Base-by-base conservation (phyloP, 2,329 filamentous ascomycete genomes). In the Fusarium hostae region DNA sequence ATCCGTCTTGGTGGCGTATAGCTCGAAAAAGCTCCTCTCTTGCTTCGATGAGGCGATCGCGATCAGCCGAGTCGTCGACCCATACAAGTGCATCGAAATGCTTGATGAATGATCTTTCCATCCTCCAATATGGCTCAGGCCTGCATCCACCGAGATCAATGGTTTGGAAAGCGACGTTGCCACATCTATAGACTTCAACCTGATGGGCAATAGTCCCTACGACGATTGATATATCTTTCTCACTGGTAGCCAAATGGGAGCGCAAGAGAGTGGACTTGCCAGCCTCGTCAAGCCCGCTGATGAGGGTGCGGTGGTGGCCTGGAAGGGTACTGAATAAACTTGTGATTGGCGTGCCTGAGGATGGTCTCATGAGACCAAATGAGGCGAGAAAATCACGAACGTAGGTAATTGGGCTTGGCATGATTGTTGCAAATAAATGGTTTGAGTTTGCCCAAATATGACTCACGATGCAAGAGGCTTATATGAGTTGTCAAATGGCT, bases 321-420 rank as follows among this genome's bases (percentile, higher is more conserved):
- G 60, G 50, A 15, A 65, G 60, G n/a, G 37, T 44, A 13, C 50
- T 59, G 26, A 66, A 32, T 28, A 59, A n/a, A n/a, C 22, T 43
- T 10, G 60, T 43, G 1, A 50, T 35, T 9, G 45, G 20, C 6
- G 39, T 59, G 6, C n/a, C 24, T 16, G 13, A 28, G 15, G 32
- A 44, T 8, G 45, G 2, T 28, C 30, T 28, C 9, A 43, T 3
- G 9, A 65, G 26, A 35, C 60, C 43, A 13, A 65, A 16, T 7
- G 26, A 44, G 16, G 9, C 6, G 5, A 58, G 10, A 3, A 43
- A 37, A 3, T 44, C 12, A 18, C 50, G 50, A 10, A 24, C 24
- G 3, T 37, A 60, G 1, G 12, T 6, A 2, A 60, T 18, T 7
- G 57, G 3, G 6, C 9, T 16, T 8, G n/a, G 0, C 30, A 44